Conservation (phyloP, 1,139 yeast species). For the Trichomonascaceae sp. region DNA sequence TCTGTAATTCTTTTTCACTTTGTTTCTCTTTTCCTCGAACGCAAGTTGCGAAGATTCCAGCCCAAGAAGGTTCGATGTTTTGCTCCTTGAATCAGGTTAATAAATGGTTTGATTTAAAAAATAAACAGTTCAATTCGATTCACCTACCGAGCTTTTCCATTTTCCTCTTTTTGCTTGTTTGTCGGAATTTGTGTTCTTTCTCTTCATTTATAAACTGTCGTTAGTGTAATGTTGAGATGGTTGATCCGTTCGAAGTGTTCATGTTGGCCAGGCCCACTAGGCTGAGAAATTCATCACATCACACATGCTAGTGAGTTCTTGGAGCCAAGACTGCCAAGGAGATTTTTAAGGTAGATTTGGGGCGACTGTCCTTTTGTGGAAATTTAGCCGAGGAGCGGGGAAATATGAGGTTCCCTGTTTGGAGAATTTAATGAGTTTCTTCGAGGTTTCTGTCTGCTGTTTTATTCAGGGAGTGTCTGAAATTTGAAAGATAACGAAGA, state of each 20-base stretch:
- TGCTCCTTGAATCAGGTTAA: constrained; percentile 14
- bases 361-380: neutral
- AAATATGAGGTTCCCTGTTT: neutral
- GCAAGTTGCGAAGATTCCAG: constrained; percentile 85
- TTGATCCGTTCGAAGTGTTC: neutral
- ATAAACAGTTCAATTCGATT: too few species aligned
- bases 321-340: neutral
- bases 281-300: neutral
- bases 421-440: too few species aligned
- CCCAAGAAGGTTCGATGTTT: constrained; percentile 62
- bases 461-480: too few species aligned
- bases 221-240: neutral
- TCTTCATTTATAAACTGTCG: neutral
- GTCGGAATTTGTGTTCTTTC: neutral
- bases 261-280: too few species aligned
- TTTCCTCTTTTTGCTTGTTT: neutral
- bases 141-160: neutral
- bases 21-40: constrained; percentile 68
- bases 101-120: constrained; percentile 1
- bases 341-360: neutral
- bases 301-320: neutral
- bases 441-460: too few species aligned
- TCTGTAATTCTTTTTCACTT: constrained; percentile 66
- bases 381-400: neutral
- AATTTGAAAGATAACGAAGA: too few species aligned